These are phyloP conservation scores for Trichoderma breve DNA, from an alignment of 2,329 filamentous ascomycete species.

Conservation along the genomic window DNA sequence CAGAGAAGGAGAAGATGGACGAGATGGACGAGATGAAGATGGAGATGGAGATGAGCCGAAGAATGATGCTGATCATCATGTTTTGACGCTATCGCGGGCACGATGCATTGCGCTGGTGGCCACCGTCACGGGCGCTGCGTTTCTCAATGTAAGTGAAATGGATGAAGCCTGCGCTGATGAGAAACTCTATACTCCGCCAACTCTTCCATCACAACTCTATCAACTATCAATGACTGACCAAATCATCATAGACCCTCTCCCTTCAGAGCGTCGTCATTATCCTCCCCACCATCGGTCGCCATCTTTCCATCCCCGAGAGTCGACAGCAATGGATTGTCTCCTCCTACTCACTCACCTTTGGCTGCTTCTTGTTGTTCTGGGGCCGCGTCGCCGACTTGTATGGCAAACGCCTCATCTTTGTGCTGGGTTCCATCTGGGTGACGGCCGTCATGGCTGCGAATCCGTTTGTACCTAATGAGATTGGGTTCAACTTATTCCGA, in stretches of 20 bases:
- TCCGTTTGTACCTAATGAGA: constrained; percentile 64
- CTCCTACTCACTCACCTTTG: constrained; percentile 63
- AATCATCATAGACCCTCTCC: constrained; percentile 47
- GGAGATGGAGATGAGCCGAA: background rate
- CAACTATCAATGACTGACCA: background rate
- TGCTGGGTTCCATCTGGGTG: constrained; percentile 63
- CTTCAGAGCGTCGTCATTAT: constrained; percentile 61
- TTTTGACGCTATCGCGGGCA: constrained; percentile 46
- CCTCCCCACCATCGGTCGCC: constrained; percentile 57
- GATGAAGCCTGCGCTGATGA: background rate
- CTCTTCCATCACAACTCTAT: too few relatives aligned
- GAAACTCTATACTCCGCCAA: background rate
- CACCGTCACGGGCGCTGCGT: constrained; percentile 54
- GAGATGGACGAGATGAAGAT: background rate
- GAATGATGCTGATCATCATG: constrained; percentile 27
- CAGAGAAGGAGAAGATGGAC: background rate
- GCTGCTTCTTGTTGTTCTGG: constrained; percentile 67
- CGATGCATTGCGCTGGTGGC: constrained; percentile 54
- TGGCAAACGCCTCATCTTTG: constrained; percentile 63
- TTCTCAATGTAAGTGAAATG: constrained; percentile 47
- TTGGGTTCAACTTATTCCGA: constrained; percentile 65
- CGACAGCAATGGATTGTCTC: constrained; percentile 66
- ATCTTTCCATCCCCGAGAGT: constrained; percentile 55
- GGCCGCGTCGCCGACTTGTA: constrained; percentile 66
- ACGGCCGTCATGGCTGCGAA: constrained; percentile 57